phyloP scores from a whole-genome alignment of 257 asterid species.

The Nicotiana attenuata region DNA sequence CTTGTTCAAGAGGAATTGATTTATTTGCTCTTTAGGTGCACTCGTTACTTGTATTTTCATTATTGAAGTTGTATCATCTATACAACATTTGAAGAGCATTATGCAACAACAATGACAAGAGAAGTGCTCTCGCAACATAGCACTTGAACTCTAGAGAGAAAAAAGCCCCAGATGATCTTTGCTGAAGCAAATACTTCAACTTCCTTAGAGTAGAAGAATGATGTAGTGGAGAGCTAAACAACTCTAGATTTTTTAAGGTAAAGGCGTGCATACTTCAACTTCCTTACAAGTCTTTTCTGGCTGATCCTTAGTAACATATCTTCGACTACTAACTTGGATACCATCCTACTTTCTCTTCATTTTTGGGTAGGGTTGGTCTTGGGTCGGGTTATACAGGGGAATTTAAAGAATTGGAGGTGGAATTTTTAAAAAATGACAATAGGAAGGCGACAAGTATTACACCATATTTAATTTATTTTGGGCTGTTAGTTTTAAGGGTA shows the following conservation, averaged over 20 bases:
- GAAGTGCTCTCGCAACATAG: not conserved
- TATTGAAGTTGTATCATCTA: not conserved
- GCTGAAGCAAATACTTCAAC: not conserved
- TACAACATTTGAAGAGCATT: conserved; percentile 1
- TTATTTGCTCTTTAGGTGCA: too few species aligned
- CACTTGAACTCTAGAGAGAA: not conserved
- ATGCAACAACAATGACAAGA: not conserved
- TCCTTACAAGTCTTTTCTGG: too few species aligned
- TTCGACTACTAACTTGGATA: conserved; percentile 12
- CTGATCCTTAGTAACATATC: conserved; percentile 20
- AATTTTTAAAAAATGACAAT: too few species aligned
- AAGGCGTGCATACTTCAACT: not conserved
- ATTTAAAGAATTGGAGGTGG: too few species aligned
- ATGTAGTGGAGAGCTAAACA: not conserved
- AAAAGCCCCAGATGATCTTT: not conserved
- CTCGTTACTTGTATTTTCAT: too few species aligned
- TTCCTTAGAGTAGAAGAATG: not conserved
- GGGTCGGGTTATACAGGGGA: too few species aligned
- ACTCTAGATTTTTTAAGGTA: not conserved
- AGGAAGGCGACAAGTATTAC: too few species aligned
- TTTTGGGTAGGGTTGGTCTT: too few species aligned
- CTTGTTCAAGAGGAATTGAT: too few species aligned
- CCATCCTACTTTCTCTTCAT: conserved; percentile 17
- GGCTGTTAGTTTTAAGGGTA: too few species aligned
- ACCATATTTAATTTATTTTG: too few species aligned